Conservation (phyloP, 352 stramenopile genomes). For the Globisporangium iwayamae region DNA sequence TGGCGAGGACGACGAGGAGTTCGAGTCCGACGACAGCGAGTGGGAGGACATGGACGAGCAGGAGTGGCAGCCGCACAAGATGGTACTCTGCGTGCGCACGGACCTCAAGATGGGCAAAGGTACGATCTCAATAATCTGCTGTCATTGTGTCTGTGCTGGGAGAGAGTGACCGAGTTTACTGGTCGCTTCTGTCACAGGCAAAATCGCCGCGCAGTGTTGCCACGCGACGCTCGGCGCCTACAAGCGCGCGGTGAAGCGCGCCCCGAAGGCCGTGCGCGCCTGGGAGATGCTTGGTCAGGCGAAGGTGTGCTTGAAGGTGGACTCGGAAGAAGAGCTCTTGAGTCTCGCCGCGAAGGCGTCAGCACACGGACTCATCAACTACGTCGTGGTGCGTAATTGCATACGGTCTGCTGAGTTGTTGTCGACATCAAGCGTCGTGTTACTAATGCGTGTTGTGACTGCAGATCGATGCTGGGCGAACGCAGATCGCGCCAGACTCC, state of each 20-base stretch:
- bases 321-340: slow-evolving; percentile 82
- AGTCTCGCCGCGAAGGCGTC: slow-evolving; percentile 57
- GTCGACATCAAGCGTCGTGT: too few relatives aligned
- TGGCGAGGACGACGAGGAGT: slow-evolving; percentile 20
- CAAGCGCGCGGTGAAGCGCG: slow-evolving; percentile 87
- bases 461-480: slow-evolving; percentile 75
- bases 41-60: slow-evolving; percentile 62
- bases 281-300: slow-evolving; percentile 86
- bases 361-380: slow-evolving; percentile 66
- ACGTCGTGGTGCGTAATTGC: slow-evolving; percentile 56
- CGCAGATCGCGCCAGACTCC: slow-evolving; percentile 79
- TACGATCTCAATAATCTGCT: slow-evolving; percentile 57
- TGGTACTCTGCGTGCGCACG: slow-evolving; percentile 94
- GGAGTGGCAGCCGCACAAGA: slow-evolving; percentile 81
- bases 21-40: slow-evolving; percentile 47
- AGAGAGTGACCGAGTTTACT: background rate
- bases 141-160: slow-evolving; percentile 13
- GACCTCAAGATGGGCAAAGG: slow-evolving; percentile 96
- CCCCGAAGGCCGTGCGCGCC: slow-evolving; percentile 55
- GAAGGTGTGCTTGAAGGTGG: slow-evolving; percentile 85
- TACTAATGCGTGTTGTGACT: background rate
- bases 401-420: too few relatives aligned
- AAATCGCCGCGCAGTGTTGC: slow-evolving; percentile 85
- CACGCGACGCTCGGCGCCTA: slow-evolving; percentile 93
- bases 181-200: slow-evolving; percentile 33